Base-by-base conservation (phyloP, 495 filamentous ascomycete genomes). In the Aspergillus baeticus region DNA sequence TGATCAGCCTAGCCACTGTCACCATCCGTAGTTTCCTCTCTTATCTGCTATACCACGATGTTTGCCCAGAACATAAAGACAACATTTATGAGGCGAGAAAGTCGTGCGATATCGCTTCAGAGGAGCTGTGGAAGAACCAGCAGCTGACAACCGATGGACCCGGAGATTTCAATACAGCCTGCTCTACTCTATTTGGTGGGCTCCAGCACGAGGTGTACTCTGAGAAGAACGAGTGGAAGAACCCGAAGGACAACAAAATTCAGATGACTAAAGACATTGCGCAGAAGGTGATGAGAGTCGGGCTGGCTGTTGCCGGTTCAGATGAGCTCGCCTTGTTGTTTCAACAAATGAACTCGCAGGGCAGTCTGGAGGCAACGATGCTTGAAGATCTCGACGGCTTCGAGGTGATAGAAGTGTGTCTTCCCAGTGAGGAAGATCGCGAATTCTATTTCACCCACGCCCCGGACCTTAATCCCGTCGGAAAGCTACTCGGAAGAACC, bases 21-120 rank as follows among this genome's bases (percentile, higher is more conserved):
- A 82, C 94, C 5, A 76, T 97, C 43, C 81, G 81, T 47, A 96
- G 94, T 69, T 96, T 97, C 69, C 81, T 96, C 54, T 91, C 91
- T 60, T 98, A 96, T 62, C 77, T 97, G 8, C 75, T 91, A 11
- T 80, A 81, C 53, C 93, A 97, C 62, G 78, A 88, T 34, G 94
- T 96, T 13, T 95, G 90, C 59, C 87, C 88, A 3, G 94, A 98
- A 60, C 86, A 92, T 66, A 73, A 62, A 0, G 75, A 78, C 0
- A 80, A 89, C 58, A 78, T 98, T 47, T 68, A 81, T 23, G 77
- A 75, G 2, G 92, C 92, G 2, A 77, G 86, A 20, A 66, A 61
- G 3, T 66, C 91, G 37, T 96, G 92, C 62, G 81, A 87, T 22
- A 61, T 77, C 21, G 91, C 89, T 11, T 75, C 83, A 8, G 72